Conservation (phyloP, 768 basidiomycete genomes). For the Mycena vitilis region DNA sequence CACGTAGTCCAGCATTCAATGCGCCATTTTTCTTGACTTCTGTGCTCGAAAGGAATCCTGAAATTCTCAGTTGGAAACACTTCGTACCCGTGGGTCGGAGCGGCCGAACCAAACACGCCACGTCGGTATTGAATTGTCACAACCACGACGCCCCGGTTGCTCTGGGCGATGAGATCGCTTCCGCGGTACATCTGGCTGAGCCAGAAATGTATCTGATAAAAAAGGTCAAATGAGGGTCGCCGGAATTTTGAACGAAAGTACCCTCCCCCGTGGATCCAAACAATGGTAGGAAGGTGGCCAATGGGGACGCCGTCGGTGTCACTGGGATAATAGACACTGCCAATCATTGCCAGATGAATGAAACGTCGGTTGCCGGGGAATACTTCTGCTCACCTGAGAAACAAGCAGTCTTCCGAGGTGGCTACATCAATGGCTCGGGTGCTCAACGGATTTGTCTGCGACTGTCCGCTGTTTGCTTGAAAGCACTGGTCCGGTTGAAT, state of each 20-base stretch:
- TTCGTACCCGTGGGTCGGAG: background rate
- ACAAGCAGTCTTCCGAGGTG: slow-evolving; percentile 26
- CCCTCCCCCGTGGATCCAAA: background rate
- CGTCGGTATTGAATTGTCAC: slow-evolving; percentile 58
- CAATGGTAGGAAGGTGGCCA: background rate
- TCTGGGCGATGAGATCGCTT: slow-evolving; percentile 48
- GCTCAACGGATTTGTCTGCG: slow-evolving; percentile 36
- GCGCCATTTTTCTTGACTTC: slow-evolving; percentile 42
- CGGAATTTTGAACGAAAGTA: background rate
- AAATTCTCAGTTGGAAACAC: background rate
- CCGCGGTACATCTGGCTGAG: slow-evolving; percentile 45
- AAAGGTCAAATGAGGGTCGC: slow-evolving; percentile 40
- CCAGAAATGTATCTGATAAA: slow-evolving; percentile 41
- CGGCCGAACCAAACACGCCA: slow-evolving; percentile 45
- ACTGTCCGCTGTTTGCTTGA: slow-evolving; percentile 33
- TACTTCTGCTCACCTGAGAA: background rate
- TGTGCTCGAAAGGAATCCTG: slow-evolving; percentile 45
- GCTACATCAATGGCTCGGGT: background rate
- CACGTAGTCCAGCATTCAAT: slow-evolving; percentile 46
- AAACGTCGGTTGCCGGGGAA: background rate
- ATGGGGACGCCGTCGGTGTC: background rate
- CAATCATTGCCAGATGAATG: background rate
- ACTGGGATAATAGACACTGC: background rate
- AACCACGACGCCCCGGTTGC: slow-evolving; percentile 48
- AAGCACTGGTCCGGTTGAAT: slow-evolving; percentile 36